Percentiles rank a stretch among this genome's conserved stretches.
Conservation (phyloP, 768 basidiomycete species). For the Leccinellum rugosiceps region DNA sequence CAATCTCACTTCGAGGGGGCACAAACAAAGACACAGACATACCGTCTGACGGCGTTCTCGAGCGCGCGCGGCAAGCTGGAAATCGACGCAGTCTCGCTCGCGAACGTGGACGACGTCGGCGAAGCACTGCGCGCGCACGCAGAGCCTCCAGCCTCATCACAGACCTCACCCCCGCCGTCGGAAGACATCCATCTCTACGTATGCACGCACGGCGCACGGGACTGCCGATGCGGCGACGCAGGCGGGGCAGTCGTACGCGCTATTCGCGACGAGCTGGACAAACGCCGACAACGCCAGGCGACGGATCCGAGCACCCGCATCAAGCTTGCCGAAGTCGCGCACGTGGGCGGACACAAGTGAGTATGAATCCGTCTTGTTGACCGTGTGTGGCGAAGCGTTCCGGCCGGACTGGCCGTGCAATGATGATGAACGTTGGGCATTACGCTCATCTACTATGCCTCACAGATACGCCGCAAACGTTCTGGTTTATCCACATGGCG, state of each 20-base stretch:
- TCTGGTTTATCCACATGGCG: conserved; percentile 65
- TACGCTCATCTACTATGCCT: neutral
- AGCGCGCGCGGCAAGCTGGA: conserved; percentile 43
- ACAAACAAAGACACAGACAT: conserved; percentile 19
- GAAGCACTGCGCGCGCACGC: conserved; percentile 32
- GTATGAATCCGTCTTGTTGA: conserved; percentile 21
- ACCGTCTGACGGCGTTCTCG: conserved; percentile 54
- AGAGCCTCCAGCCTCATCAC: conserved; percentile 19
- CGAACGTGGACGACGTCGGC: conserved; percentile 50
- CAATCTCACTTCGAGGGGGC: neutral
- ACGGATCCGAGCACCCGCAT: conserved; percentile 34
- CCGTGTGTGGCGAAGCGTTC: too few relatives aligned
- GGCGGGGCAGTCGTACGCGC: conserved; percentile 57
- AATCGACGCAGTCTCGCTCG: conserved; percentile 45
- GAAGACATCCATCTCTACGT: conserved; percentile 52
- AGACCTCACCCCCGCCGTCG: neutral
- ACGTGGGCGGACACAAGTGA: conserved; percentile 84
- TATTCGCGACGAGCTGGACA: conserved; percentile 50
- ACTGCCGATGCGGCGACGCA: conserved; percentile 73
- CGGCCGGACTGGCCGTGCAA: neutral
- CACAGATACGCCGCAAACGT: conserved; percentile 45
- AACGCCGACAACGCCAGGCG: conserved; percentile 30
- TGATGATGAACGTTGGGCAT: neutral
- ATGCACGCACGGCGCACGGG: conserved; percentile 75
- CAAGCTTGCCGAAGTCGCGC: conserved; percentile 61